Conservation (phyloP, 2,329 filamentous ascomycete species). For the Aspergillus sp. region DNA sequence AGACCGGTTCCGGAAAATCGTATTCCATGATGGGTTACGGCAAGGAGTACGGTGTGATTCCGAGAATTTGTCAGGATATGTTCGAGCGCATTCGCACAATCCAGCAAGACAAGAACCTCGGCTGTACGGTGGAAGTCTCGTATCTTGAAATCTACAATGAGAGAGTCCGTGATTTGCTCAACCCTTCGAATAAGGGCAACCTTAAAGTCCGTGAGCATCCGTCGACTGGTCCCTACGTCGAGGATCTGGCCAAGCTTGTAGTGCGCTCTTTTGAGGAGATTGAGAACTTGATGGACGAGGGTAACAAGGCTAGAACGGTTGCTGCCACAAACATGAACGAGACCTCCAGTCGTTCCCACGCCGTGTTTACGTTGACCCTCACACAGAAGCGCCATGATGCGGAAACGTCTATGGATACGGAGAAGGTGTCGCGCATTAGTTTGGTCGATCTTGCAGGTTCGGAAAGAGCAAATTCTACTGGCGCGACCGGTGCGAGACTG, state of each 20-base stretch:
- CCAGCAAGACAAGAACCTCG: slow-evolving; percentile 72
- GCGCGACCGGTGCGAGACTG: slow-evolving; percentile 88
- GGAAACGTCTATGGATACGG: slow-evolving; percentile 94
- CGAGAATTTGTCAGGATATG: slow-evolving; percentile 96
- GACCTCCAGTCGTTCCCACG: slow-evolving; percentile 96
- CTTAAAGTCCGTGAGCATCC: slow-evolving; percentile 97
- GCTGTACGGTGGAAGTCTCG: slow-evolving; percentile 94
- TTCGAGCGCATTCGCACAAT: slow-evolving; percentile 78
- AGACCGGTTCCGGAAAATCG: slow-evolving; percentile 97
- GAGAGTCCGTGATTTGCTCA: slow-evolving; percentile 89
- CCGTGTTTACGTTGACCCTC: slow-evolving; percentile 93
- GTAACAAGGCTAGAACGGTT: slow-evolving; percentile 97
- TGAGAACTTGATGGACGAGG: slow-evolving; percentile 97
- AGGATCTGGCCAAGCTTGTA: slow-evolving; percentile 92
- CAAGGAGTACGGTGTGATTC: slow-evolving; percentile 91
- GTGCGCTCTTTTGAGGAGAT: slow-evolving; percentile 94
- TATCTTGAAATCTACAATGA: slow-evolving; percentile 99
- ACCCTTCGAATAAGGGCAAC: slow-evolving; percentile 93
- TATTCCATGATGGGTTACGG: slow-evolving; percentile 99
- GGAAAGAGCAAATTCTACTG: slow-evolving; percentile 94
- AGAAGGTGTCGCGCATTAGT: slow-evolving; percentile 97
- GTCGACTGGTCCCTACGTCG: slow-evolving; percentile 94
- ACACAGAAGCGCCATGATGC: slow-evolving; percentile 89
- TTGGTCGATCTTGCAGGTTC: slow-evolving; percentile 97
- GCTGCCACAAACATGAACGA: slow-evolving; percentile 99